These are phyloP conservation scores for Cerrena zonata DNA, from an alignment of 1,284 basidiomycete genomes.

Conservation along the genomic window DNA sequence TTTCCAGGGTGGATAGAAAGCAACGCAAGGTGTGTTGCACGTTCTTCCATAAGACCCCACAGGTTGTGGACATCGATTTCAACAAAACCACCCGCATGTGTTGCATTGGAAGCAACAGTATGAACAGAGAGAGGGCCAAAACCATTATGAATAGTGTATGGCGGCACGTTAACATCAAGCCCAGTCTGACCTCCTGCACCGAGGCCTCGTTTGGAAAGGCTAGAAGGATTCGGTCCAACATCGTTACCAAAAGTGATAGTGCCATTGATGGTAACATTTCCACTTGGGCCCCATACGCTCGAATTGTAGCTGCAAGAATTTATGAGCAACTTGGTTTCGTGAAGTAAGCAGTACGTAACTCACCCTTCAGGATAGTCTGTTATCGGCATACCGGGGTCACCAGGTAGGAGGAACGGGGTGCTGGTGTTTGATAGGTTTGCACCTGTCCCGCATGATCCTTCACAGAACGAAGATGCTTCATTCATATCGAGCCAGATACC, in stretches of 20 bases:
- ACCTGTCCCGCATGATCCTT: conserved; percentile 54
- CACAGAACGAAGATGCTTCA: conserved; percentile 60
- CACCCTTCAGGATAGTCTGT: conserved; percentile 61
- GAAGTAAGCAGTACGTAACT: conserved; percentile 9
- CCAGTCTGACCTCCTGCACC: conserved; percentile 42
- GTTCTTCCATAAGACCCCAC: conserved; percentile 62
- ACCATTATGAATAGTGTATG: conserved; percentile 69
- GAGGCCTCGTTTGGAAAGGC: conserved; percentile 33
- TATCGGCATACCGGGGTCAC: conserved; percentile 45
- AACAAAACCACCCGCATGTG: conserved; percentile 46
- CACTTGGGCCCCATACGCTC: conserved; percentile 58
- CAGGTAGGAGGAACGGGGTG: conserved; percentile 45
- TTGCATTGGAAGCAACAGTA: conserved; percentile 57
- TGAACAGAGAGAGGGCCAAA: conserved; percentile 42
- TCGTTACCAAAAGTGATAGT: conserved; percentile 44
- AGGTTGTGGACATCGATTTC: conserved; percentile 64
- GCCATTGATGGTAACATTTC: conserved; percentile 71
- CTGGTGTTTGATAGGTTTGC: conserved; percentile 46
- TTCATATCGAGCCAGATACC: conserved; percentile 80
- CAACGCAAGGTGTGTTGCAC: conserved; percentile 53
- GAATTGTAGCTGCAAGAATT: conserved; percentile 52
- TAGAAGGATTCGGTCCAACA: conserved; percentile 4
- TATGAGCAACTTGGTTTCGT: conserved; percentile 2
- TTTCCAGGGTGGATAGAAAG: conserved; percentile 45
- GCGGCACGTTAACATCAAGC: conserved; percentile 50